Conservation (phyloP, 805 yeast genomes). For the Starmerella sp. region DNA sequence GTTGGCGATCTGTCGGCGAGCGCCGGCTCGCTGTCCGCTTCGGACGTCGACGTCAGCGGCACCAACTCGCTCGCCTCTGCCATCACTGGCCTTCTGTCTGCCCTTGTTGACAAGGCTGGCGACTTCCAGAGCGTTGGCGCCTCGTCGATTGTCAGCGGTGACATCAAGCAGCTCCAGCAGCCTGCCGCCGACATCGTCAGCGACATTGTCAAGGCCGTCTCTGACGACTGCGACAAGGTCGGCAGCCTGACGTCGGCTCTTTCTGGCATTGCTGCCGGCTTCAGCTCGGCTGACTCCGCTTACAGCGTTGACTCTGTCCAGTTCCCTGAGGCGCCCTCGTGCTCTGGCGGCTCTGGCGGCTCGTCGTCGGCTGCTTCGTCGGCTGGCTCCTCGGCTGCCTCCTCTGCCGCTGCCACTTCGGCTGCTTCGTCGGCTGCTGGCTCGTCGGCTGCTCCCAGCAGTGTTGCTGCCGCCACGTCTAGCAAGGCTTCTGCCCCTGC, state of each 20-base stretch:
- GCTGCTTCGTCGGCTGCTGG: slow-evolving; percentile 9
- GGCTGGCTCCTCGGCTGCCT: slow-evolving; percentile 9
- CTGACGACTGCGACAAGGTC: slow-evolving; percentile 13
- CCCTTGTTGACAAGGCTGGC: slow-evolving; percentile 21
- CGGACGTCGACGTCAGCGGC: slow-evolving; percentile 13
- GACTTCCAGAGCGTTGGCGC: slow-evolving; percentile 23
- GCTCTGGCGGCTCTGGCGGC: slow-evolving; percentile 3
- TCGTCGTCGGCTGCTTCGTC: slow-evolving; percentile 12
- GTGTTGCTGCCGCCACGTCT: slow-evolving; percentile 7
- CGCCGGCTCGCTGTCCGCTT: slow-evolving; percentile 11
- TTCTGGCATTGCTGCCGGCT: slow-evolving; percentile 12
- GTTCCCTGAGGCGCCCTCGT: slow-evolving; percentile 12
- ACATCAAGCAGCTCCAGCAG: slow-evolving; percentile 19
- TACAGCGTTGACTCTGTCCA: slow-evolving; percentile 15
- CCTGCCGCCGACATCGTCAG: slow-evolving; percentile 21
- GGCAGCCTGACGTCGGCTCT: slow-evolving; percentile 13
- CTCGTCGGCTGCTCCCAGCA: slow-evolving; percentile 7
- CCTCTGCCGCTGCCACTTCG: slow-evolving; percentile 5
- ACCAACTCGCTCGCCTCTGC: slow-evolving; percentile 14
- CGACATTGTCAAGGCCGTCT: slow-evolving; percentile 15
- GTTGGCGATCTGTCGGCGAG: slow-evolving; percentile 14
- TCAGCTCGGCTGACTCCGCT: slow-evolving; percentile 16
- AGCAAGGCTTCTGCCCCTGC: slow-evolving; percentile 14
- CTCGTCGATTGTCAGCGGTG: slow-evolving; percentile 19
- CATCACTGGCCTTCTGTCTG: slow-evolving; percentile 18